phyloP scores from a whole-genome alignment of 2,329 filamentous ascomycete species.

The Colletotrichum eleusines region DNA sequence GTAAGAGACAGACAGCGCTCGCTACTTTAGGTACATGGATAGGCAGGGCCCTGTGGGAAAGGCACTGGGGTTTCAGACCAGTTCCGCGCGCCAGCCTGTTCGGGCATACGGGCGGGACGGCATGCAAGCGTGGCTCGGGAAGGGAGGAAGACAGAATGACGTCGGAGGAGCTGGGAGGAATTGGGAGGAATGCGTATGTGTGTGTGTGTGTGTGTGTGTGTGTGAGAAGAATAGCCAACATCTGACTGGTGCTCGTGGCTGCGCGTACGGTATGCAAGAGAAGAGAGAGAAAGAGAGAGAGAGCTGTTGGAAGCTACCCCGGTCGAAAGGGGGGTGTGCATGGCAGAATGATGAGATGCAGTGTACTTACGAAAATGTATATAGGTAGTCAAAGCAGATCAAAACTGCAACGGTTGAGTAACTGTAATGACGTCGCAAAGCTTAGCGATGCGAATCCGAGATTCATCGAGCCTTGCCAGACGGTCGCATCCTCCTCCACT shows the following conservation, averaged over 20 bases:
- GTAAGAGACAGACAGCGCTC: not conserved
- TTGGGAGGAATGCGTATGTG: not conserved
- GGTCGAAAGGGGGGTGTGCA: not conserved
- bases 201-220: not conserved
- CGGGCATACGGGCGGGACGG: not conserved
- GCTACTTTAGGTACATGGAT: not conserved
- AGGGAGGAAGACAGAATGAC: not conserved
- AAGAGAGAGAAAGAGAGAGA: no score
- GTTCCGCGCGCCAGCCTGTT: not conserved
- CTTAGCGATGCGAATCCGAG: not conserved
- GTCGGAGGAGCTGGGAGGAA: not conserved
- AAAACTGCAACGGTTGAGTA: not conserved
- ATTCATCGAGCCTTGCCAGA: not conserved
- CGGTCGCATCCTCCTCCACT: not conserved
- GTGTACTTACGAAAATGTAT: no score
- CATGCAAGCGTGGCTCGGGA: not conserved
- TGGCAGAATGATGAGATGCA: no score
- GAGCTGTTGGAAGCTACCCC: slow-evolving; percentile 11
- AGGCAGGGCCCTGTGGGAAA: slow-evolving; percentile 16
- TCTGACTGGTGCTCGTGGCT: not conserved
- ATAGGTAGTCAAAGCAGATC: slow-evolving; percentile 24
- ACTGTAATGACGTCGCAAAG: slow-evolving; percentile 31
- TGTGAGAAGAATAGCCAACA: not conserved
- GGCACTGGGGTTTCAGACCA: not conserved
- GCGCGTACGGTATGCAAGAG: not conserved